These are phyloP conservation scores for Dysphania ambrosioides DNA, from an alignment of 148 eudicot species.

Conservation along the genomic window DNA sequence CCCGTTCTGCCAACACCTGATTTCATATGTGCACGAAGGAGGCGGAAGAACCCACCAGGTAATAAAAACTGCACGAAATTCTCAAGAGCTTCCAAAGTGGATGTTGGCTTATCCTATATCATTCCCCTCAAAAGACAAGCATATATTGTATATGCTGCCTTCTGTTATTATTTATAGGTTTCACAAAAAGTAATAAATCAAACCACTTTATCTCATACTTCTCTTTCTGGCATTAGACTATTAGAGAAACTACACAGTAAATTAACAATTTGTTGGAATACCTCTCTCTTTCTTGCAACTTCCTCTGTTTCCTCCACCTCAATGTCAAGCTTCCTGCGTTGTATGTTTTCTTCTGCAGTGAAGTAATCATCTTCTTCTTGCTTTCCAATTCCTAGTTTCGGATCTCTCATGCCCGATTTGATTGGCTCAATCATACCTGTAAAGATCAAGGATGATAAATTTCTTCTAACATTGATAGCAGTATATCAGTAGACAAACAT, in stretches of 20 bases:
- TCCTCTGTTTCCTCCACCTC: conserved; percentile 89
- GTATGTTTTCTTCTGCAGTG: conserved; percentile 90
- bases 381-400: conserved; percentile 80
- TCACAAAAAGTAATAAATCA: conserved; percentile 64
- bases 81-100: conserved; percentile 95
- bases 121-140: conserved; percentile 90
- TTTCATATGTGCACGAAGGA: conserved; percentile 97
- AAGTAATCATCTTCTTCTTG: conserved; percentile 94
- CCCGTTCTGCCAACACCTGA: conserved; percentile 99
- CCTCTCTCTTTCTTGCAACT: conserved; percentile 89
- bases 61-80: conserved; percentile 99
- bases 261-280: conserved; percentile 38
- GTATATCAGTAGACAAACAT: background rate
- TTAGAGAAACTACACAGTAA: background rate
- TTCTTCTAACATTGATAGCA: background rate
- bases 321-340: conserved; percentile 79
- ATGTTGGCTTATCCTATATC: conserved; percentile 77
- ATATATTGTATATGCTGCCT: conserved; percentile 93
- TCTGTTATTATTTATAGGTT: conserved; percentile 80
- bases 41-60: conserved; percentile 99
- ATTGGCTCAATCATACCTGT: conserved; percentile 87
- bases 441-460: background rate
- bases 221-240: conserved; percentile 6
- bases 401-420: conserved; percentile 86
- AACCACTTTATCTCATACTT: conserved; percentile 38